Percentiles rank a stretch among this genome's conserved stretches.
Evolutionary conservation across 1,284 basidiomycete genomes (phyloP).

Genomic region (Ustanciosporium gigantosporum): DNA sequence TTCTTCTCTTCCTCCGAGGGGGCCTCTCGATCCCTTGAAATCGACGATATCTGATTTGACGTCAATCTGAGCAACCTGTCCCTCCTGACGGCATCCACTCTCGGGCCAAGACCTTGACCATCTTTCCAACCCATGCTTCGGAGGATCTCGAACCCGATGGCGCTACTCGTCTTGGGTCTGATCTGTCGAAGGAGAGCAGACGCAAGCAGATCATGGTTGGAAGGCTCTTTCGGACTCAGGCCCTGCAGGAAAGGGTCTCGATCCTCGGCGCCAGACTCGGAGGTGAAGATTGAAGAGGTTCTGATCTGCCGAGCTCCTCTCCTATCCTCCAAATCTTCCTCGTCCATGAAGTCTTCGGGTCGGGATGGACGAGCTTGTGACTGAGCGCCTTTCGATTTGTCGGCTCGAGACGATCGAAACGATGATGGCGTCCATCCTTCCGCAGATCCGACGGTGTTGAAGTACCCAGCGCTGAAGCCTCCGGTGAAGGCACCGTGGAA

Average conservation of each 20-base stretch:
- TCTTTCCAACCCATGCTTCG: constrained; percentile 93
- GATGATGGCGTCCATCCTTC: constrained; percentile 95
- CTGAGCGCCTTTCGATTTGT: constrained; percentile 6
- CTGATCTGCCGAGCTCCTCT: constrained; percentile 71
- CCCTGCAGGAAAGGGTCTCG: neutral
- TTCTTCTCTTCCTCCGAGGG: constrained; percentile 67
- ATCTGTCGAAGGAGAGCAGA: neutral
- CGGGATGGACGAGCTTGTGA: constrained; percentile 62
- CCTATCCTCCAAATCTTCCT: constrained; percentile 86
- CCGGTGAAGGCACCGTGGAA: constrained; percentile 98
- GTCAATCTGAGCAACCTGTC: constrained; percentile 62
- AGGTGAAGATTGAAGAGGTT: constrained; percentile 7
- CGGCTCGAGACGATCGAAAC: constrained; percentile 67
- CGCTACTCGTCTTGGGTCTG: neutral
- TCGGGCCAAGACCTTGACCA: constrained; percentile 89
- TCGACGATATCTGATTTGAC: no score
- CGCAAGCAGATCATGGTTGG: neutral
- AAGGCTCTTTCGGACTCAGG: neutral
- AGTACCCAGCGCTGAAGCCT: constrained; percentile 96
- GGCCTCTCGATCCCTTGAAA: no score
- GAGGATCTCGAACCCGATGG: constrained; percentile 67
- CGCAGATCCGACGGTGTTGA: constrained; percentile 91
- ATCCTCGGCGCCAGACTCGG: neutral
- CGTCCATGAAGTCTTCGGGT: constrained; percentile 97
- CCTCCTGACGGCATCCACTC: constrained; percentile 77